Percentiles rank a stretch among this genome's conserved stretches.
phyloP scores from a whole-genome alignment of 2,329 filamentous ascomycete genomes.

The Aureobasidium leucospermi region DNA sequence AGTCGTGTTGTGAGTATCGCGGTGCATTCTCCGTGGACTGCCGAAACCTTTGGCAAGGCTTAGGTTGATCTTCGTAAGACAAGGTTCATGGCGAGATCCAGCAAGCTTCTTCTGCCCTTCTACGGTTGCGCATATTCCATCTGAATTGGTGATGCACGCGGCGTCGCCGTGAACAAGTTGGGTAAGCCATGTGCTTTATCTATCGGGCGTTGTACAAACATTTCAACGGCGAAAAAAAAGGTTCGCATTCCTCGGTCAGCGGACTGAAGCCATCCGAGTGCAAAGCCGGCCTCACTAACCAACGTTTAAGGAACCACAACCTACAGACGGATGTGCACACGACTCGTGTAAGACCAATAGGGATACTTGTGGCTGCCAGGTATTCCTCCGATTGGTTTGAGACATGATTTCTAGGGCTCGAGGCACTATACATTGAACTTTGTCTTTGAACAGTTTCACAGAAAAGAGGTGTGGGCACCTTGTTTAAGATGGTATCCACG shows the following conservation, averaged over 20 bases:
- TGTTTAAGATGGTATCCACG: background rate
- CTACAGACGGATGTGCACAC: background rate
- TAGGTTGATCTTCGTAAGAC: background rate
- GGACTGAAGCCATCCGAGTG: no score
- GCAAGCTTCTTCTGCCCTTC: background rate
- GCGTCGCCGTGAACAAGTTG: background rate
- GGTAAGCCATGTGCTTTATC: background rate
- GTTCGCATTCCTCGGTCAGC: background rate
- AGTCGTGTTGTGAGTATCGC: background rate
- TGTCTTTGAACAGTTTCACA: background rate
- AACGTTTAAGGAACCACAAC: background rate
- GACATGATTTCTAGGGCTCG: background rate
- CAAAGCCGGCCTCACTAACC: background rate
- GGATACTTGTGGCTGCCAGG: background rate
- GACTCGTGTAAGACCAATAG: background rate
- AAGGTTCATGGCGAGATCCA: background rate
- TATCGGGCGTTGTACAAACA: conserved; percentile 3
- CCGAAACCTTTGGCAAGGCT: background rate
- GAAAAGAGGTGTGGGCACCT: background rate
- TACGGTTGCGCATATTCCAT: background rate
- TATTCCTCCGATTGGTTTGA: background rate
- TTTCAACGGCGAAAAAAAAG: background rate
- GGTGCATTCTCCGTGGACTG: background rate
- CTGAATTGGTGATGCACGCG: background rate
- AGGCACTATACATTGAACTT: background rate